Base-by-base conservation (phyloP, 345 rosid species). In the Abelmoschus esculentus region DNA sequence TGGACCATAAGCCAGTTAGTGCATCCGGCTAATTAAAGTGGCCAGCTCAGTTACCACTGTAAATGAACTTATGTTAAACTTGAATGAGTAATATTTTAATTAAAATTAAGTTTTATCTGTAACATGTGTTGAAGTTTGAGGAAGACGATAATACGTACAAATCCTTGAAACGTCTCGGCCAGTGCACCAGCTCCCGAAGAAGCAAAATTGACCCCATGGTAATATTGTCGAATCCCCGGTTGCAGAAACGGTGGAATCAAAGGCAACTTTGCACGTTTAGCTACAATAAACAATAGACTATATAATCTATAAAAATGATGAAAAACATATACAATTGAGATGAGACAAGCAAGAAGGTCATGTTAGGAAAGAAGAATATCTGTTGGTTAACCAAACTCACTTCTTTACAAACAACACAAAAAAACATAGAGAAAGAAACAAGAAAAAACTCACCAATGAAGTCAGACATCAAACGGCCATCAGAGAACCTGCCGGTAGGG, bases 181-280 rank as follows among this genome's bases (percentile, higher is more conserved):
- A 90, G 83, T 79, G 87, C 91, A 46, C 97, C 98, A 13, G 96
- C 97, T 65, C 98, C 97, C 0, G 85, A 88, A 29, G 98, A 90
- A 29, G 98, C 98, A 73, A 90, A 90, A 78, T 93, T 90, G 44
- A 82, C 90, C 60, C 98, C 98, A 61, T 57, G 10, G 36, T 61
- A 58, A 72, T 79, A 81, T n/a, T 68, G 73, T 19, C 31, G 76
- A 69, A 52, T 72, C 22, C 89, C 86, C 38, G 96, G 96, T 78
- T 87, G 86, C 54, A 93, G 82, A 76, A 79, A 87, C 13, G 98
- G 89, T 26, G 86, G 87, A 66, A 85, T 86, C 56, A 84, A 74
- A 22, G 97, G 90, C 82, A 90, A 73, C 22, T 82, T 85, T 63
- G 93, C 92, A 81, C 81, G 80, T 74, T 85, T 76, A 71, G 96